These are phyloP conservation scores for Pichia ethanolica DNA, from an alignment of 805 yeast genomes.

Conservation along the genomic window DNA sequence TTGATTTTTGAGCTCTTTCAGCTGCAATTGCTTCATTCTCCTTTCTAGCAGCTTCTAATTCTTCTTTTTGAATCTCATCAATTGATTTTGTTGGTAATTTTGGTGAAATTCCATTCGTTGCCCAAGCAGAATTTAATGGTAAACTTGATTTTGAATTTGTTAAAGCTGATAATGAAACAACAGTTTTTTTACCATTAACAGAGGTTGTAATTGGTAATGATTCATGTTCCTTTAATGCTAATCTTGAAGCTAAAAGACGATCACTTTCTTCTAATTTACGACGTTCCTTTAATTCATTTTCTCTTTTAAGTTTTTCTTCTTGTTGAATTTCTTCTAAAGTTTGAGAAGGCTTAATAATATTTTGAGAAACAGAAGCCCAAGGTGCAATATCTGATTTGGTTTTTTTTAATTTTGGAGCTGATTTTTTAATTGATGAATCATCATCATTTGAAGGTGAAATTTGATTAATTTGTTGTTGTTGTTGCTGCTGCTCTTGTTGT, in stretches of 20 bases:
- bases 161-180: slow-evolving; percentile 1
- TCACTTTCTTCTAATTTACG: slow-evolving; percentile 19
- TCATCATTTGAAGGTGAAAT: neutral
- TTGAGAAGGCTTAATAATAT: slow-evolving; percentile 31
- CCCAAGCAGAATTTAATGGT: slow-evolving; percentile 41
- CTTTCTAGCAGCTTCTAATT: slow-evolving; percentile 26
- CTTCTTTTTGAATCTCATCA: slow-evolving; percentile 58
- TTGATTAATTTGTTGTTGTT: neutral
- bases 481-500: slow-evolving; percentile 1
- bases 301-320: slow-evolving; percentile 36
- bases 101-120: slow-evolving; percentile 23
- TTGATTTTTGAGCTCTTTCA: slow-evolving; percentile 15
- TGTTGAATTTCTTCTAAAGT: slow-evolving; percentile 56
- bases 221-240: slow-evolving; percentile 14
- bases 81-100: slow-evolving; percentile 35
- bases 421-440: neutral
- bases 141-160: slow-evolving; percentile 19
- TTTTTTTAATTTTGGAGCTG: neutral
- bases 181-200: slow-evolving; percentile 4
- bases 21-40: slow-evolving; percentile 19
- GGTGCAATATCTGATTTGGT: slow-evolving; percentile 15
- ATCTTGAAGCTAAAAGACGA: slow-evolving; percentile 16
- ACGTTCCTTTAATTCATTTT: slow-evolving; percentile 12
- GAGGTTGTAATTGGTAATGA: neutral
- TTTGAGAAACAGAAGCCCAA: slow-evolving; percentile 30